Evolutionary conservation across 352 stramenopile species (phyloP).

Genomic region (Pythium myriotylum): DNA sequence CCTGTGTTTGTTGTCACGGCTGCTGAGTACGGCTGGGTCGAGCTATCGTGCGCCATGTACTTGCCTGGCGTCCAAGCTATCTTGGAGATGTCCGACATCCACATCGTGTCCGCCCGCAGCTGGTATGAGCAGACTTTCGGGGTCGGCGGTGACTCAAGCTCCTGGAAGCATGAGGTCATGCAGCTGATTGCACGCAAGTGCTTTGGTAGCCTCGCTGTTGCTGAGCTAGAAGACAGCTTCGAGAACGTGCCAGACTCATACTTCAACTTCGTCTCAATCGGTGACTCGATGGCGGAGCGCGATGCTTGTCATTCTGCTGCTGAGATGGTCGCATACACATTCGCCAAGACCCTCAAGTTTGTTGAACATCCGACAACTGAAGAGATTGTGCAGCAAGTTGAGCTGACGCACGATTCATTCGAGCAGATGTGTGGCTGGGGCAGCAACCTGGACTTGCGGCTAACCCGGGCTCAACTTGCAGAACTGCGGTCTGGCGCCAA

Average conservation of each 20-base stretch:
- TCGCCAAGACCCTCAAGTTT: conserved; percentile 89
- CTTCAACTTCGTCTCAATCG: conserved; percentile 84
- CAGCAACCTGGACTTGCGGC: conserved; percentile 71
- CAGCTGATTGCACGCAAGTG: conserved; percentile 86
- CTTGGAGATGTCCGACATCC: conserved; percentile 73
- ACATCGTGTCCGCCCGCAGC: conserved; percentile 83
- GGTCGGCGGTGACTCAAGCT: conserved; percentile 69
- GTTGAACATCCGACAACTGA: conserved; percentile 78
- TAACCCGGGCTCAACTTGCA: conserved; percentile 76
- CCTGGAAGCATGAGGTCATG: conserved; percentile 88
- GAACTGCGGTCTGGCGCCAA: conserved; percentile 51
- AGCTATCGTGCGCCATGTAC: conserved; percentile 81
- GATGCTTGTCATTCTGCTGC: conserved; percentile 80
- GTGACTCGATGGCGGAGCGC: conserved; percentile 87
- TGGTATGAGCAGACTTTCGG: conserved; percentile 89
- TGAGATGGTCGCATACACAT: conserved; percentile 60
- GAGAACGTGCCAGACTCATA: conserved; percentile 35
- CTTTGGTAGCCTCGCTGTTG: conserved; percentile 39
- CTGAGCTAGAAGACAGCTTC: not conserved
- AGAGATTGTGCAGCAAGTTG: conserved; percentile 84
- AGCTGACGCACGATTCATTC: conserved; percentile 83
- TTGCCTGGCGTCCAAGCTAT: conserved; percentile 65
- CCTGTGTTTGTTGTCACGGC: conserved; percentile 88
- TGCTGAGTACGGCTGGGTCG: conserved; percentile 82
- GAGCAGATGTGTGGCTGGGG: conserved; percentile 86